phyloP scores from a whole-genome alignment of 768 basidiomycete genomes.

The Cantharellus cinnabarinus region DNA sequence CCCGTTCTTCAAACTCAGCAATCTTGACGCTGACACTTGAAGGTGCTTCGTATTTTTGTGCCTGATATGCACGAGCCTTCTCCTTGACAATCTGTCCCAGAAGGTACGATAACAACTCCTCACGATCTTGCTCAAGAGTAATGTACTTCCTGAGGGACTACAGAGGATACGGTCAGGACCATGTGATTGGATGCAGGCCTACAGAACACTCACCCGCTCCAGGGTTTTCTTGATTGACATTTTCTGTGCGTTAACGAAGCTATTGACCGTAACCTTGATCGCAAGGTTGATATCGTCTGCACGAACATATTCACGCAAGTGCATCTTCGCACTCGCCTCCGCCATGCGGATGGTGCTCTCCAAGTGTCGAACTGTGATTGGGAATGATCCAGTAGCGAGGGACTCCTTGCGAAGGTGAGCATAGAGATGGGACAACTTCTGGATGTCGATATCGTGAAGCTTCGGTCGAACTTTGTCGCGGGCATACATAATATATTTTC shows the following conservation, averaged over 20 bases:
- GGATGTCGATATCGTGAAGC: slow-evolving; percentile 85
- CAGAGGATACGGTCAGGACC: neutral
- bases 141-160: slow-evolving; percentile 96
- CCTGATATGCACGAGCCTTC: slow-evolving; percentile 64
- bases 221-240: slow-evolving; percentile 96
- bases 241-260: slow-evolving; percentile 94
- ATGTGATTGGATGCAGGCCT: neutral
- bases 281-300: slow-evolving; percentile 93
- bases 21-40: slow-evolving; percentile 55
- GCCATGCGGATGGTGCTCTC: slow-evolving; percentile 99
- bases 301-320: slow-evolving; percentile 85
- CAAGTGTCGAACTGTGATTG: slow-evolving; percentile 91
- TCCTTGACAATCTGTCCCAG: slow-evolving; percentile 89
- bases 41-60: slow-evolving; percentile 59
- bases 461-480: slow-evolving; percentile 84
- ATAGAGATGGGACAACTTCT: slow-evolving; percentile 85
- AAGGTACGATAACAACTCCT: slow-evolving; percentile 85
- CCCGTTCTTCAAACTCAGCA: slow-evolving; percentile 71
- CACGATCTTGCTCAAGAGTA: slow-evolving; percentile 86
- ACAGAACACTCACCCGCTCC: slow-evolving; percentile 40
- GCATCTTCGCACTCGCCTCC: slow-evolving; percentile 97
- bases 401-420: slow-evolving; percentile 92
- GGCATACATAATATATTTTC: slow-evolving; percentile 99
- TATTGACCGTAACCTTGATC: slow-evolving; percentile 84
- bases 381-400: slow-evolving; percentile 92